Percentiles rank a stretch among this genome's conserved stretches.
phyloP scores from a whole-genome alignment of 2,329 filamentous ascomycete species.

The Xylaria sp. region DNA sequence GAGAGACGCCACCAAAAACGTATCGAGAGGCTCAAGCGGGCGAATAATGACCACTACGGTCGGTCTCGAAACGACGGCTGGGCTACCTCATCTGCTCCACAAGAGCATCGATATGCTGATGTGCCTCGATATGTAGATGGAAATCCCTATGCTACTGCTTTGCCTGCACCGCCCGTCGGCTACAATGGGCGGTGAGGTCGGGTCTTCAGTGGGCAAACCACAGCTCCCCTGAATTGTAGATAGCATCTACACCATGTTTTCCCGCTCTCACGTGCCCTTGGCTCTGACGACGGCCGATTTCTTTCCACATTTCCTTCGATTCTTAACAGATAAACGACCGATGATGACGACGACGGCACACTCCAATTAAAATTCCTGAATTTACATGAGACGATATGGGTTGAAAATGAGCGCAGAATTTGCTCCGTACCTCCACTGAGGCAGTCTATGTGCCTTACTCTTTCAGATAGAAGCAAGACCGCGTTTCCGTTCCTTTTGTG shows the following conservation, averaged over 20 bases:
- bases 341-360: constrained; percentile 30
- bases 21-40: constrained; percentile 52
- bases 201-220: neutral
- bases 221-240: constrained; percentile 24
- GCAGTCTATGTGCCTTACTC: constrained; percentile 33
- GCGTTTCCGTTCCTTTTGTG: constrained; percentile 38
- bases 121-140: constrained; percentile 60
- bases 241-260: constrained; percentile 18
- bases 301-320: constrained; percentile 33
- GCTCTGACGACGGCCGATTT: neutral
- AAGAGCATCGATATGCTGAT: constrained; percentile 55
- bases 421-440: constrained; percentile 36
- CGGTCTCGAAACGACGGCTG: constrained; percentile 59
- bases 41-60: constrained; percentile 48
- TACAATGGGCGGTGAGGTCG: constrained; percentile 52
- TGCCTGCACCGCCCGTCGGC: constrained; percentile 57
- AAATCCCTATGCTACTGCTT: constrained; percentile 57
- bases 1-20: constrained; percentile 61
- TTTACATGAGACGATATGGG: constrained; percentile 33
- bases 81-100: constrained; percentile 56
- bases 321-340: constrained; percentile 39
- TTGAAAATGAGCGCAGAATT: constrained; percentile 31
- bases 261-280: constrained; percentile 11
- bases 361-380: constrained; percentile 36
- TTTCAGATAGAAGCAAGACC: constrained; percentile 44